These are phyloP conservation scores for Xylariaceae sp. DNA, from an alignment of 2,329 filamentous ascomycete genomes.

Conservation along the genomic window DNA sequence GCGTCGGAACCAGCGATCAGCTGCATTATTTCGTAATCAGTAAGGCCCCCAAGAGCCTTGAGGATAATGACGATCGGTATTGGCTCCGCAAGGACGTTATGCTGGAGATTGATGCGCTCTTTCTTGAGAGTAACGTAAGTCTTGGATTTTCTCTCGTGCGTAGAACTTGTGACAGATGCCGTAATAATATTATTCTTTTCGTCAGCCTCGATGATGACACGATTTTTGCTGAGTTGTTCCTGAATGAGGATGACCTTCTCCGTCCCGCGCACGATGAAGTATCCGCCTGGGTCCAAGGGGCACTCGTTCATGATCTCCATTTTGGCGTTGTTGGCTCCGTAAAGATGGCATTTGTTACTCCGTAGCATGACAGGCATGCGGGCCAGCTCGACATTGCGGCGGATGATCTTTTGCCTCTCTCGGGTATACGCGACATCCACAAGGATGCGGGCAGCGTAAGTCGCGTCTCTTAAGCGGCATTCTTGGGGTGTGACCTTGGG, in stretches of 20 bases:
- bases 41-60: constrained; percentile 88
- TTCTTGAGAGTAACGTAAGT: constrained; percentile 95
- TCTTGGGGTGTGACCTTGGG: constrained; percentile 88
- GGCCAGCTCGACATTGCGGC: constrained; percentile 75
- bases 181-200: constrained; percentile 90
- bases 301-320: constrained; percentile 96
- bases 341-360: constrained; percentile 87
- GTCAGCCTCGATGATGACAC: constrained; percentile 93
- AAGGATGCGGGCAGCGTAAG: constrained; percentile 91
- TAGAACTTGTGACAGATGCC: constrained; percentile 95
- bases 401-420: constrained; percentile 70
- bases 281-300: constrained; percentile 90
- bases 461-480: constrained; percentile 92
- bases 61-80: constrained; percentile 93
- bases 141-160: constrained; percentile 96
- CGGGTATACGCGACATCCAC: constrained; percentile 89
- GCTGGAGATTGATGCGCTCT: constrained; percentile 79
- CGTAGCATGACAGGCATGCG: constrained; percentile 95
- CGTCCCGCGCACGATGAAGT: constrained; percentile 95
- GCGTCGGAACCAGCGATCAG: constrained; percentile 84
- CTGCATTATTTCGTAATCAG: constrained; percentile 90
- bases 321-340: constrained; percentile 75
- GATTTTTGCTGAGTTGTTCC: constrained; percentile 98
- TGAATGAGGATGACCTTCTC: constrained; percentile 99
- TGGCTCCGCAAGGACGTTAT: constrained; percentile 89